phyloP scores from a whole-genome alignment of 2,329 filamentous ascomycete species.

The Plenodomus tracheiphilus region DNA sequence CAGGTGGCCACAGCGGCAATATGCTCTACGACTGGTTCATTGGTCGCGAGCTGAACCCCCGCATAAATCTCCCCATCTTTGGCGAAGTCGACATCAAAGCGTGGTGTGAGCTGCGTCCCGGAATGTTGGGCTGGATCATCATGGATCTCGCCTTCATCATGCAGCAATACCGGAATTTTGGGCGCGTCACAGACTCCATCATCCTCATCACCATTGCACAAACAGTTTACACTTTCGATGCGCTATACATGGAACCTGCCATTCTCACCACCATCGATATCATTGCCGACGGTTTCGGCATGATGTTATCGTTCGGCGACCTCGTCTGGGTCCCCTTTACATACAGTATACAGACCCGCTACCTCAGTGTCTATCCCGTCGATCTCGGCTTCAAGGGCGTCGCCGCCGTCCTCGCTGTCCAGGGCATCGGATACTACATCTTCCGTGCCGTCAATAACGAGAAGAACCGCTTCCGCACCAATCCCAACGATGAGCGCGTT shows the following conservation, averaged over 20 bases:
- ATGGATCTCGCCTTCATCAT: conserved; percentile 83
- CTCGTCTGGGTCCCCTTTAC: conserved; percentile 91
- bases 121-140: conserved; percentile 85
- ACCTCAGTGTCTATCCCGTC: conserved; percentile 80
- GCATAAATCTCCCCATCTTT: conserved; percentile 74
- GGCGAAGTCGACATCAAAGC: conserved; percentile 89
- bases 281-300: conserved; percentile 89
- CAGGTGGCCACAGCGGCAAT: conserved; percentile 81
- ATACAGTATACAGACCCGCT: conserved; percentile 82
- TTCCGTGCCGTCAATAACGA: conserved; percentile 94
- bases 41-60: conserved; percentile 91
- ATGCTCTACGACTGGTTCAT: conserved; percentile 96
- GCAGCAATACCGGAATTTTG: conserved; percentile 84
- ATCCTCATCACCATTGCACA: conserved; percentile 78
- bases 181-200: conserved; percentile 84
- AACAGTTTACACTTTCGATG: conserved; percentile 80
- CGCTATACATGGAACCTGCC: conserved; percentile 82
- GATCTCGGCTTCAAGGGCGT: conserved; percentile 73
- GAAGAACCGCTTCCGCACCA: conserved; percentile 91
- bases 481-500: conserved; percentile 79
- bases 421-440: conserved; percentile 78
- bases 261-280: conserved; percentile 95
- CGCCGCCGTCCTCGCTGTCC: conserved; percentile 66
- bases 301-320: conserved; percentile 93
- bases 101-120: conserved; percentile 88